A percentile compares a stretch with the other conserved stretches of the same genome.
phyloP scores from a whole-genome alignment of 345 rosid genomes.

The Reutealis trisperma region DNA sequence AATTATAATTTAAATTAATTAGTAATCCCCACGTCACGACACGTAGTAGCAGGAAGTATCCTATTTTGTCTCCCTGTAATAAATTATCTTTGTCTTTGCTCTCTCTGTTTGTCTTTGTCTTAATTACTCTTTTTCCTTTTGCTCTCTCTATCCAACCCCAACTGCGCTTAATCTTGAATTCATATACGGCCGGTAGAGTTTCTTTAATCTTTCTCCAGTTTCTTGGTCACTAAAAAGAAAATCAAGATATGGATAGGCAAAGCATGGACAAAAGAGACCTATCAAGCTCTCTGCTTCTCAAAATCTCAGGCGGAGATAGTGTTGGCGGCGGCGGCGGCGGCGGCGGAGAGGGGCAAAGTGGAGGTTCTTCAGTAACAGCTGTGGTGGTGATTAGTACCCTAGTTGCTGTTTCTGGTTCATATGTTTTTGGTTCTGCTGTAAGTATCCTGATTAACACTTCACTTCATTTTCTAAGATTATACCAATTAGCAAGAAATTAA shows the following conservation, averaged over 20 bases:
- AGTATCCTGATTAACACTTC: constrained; percentile 12
- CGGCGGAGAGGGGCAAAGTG: neutral
- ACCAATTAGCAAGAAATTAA: neutral
- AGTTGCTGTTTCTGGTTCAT: constrained; percentile 48
- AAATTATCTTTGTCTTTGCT: too few species aligned
- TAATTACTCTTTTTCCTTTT: too few species aligned
- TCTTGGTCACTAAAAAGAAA: constrained; percentile 4
- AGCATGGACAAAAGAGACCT: constrained; percentile 20
- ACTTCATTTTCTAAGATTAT: neutral
- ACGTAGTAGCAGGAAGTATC: too few species aligned
- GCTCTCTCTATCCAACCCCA: too few species aligned
- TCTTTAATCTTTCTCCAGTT: neutral
- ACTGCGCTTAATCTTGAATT: too few species aligned
- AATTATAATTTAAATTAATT: too few species aligned
- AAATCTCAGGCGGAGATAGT: neutral
- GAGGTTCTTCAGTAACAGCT: constrained; percentile 26
- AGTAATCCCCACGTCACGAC: too few species aligned
- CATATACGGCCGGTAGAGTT: too few species aligned
- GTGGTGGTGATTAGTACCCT: constrained; percentile 32
- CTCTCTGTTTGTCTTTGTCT: too few species aligned
- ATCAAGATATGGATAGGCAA: constrained; percentile 11
- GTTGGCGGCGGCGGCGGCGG: neutral
- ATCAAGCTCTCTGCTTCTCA: constrained; percentile 26
- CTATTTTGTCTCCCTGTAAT: too few species aligned
- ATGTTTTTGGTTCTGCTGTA: constrained; percentile 55